phyloP scores from a whole-genome alignment of 2,329 filamentous ascomycete species.

The Colletotrichum trifolii region DNA sequence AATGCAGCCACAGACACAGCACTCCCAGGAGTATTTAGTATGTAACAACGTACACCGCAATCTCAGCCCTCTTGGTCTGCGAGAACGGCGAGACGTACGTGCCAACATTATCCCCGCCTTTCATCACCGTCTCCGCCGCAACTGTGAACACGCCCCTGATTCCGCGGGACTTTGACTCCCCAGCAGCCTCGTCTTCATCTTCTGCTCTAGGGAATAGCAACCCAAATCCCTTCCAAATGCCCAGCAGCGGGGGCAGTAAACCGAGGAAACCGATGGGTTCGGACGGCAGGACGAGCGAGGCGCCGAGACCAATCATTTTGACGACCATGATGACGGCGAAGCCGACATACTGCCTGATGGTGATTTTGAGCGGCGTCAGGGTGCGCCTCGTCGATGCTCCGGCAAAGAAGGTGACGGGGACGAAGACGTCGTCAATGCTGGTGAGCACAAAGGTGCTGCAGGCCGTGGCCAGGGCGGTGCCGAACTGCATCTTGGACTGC shows the following conservation, averaged over 20 bases:
- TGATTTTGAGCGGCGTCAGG: conserved; percentile 40
- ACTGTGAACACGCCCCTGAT: conserved; percentile 42
- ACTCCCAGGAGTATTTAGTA: conserved; percentile 47
- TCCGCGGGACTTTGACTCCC: conserved; percentile 33
- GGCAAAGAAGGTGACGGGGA: conserved; percentile 50
- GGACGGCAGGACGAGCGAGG: conserved; percentile 44
- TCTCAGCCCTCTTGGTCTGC: conserved; percentile 44
- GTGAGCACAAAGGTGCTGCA: conserved; percentile 44
- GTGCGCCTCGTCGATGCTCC: conserved; percentile 43
- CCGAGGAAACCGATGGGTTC: conserved; percentile 50
- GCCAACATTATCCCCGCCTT: conserved; percentile 50
- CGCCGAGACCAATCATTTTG: conserved; percentile 49
- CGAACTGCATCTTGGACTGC: conserved; percentile 27
- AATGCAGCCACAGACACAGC: conserved; percentile 45
- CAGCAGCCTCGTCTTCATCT: conserved; percentile 32
- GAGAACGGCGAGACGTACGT: conserved; percentile 49
- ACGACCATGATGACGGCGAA: conserved; percentile 48
- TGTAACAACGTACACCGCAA: conserved; percentile 46
- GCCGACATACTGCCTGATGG: conserved; percentile 44
- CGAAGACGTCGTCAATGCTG: conserved; percentile 52
- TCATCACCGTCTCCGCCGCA: conserved; percentile 46
- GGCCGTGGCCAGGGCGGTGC: conserved; percentile 41
- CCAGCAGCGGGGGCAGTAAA: conserved; percentile 46
- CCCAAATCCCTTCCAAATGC: conserved; percentile 43
- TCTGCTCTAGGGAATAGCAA: conserved; percentile 35